Base-by-base conservation (phyloP, 768 basidiomycete species). In the Grammothele lineata region DNA sequence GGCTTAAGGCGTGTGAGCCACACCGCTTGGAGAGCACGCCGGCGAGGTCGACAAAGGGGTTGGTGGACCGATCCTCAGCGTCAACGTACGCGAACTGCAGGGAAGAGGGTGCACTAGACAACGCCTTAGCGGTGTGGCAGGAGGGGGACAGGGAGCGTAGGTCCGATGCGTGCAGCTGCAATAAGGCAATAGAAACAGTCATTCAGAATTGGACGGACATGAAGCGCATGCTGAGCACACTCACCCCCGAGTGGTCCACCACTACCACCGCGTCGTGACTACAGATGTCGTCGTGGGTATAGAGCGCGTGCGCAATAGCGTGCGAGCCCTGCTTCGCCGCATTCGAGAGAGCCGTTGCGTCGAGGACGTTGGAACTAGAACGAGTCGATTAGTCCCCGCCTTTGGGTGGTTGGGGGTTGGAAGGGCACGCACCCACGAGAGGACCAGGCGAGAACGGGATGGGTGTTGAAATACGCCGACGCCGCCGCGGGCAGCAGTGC, bases 121-220 rank as follows among this genome's bases (percentile, higher is more conserved):
- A 66, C 5, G 67, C 58, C 21, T 64, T 67, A 5, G 75, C 66
- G 17, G 89, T 66, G 50, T 67, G 63, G 3, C 78, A 79, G 1
- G 72, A 69, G 8, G 78, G 67, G 5, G 76, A 63, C 18, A 89
- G 77, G 9, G 66, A 63, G 24, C 83, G 81, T 34, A 90, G 69
- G 69, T 90, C 87, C n/a, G 85, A 82, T 21, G 85, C 82, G 56
- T 85, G 87, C 4, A 86, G 68, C 87, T 90, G 23, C 33, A 18
- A 23, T 30, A 45, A 22, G 36, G 40, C 25, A 43, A 30, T 5
- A 43, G 37, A 18, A n/a, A 33, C 22, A 18, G 27, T 32, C 30
- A 22, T 3, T 32, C 25, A 42, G 14, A 36, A n/a, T n/a, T n/a
- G n/a, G n/a, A n/a, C n/a, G n/a, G n/a, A n/a, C n/a, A n/a, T n/a